A percentile compares a stretch with the other conserved stretches of the same genome.
Conservation (phyloP, 2,329 filamentous ascomycete genomes). For the Aspergillus sp. region DNA sequence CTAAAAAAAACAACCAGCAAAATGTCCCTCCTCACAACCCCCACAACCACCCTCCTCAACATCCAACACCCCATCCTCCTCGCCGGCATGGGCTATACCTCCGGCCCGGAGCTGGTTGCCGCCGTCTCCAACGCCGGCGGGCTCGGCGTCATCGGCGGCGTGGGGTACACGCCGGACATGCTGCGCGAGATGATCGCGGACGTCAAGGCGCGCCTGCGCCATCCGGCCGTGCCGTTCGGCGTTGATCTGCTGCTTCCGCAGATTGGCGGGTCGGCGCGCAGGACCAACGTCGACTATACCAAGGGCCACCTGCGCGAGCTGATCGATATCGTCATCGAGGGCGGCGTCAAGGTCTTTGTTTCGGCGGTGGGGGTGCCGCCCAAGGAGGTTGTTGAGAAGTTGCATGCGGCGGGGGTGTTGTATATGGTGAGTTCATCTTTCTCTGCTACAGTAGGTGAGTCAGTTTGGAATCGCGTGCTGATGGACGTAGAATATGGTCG, state of each 20-base stretch:
- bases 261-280: not conserved
- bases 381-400: not conserved
- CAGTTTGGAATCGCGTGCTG: too few species aligned
- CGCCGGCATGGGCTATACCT: slow-evolving; percentile 12
- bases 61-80: slow-evolving; percentile 16
- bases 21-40: slow-evolving; percentile 2
- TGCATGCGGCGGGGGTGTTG: not conserved
- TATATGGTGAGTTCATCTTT: slow-evolving; percentile 1
- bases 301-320: slow-evolving; percentile 1
- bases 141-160: slow-evolving; percentile 16
- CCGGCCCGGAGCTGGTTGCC: slow-evolving; percentile 13
- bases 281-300: slow-evolving; percentile 1
- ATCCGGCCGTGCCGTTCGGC: slow-evolving; percentile 16
- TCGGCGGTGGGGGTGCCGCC: slow-evolving; percentile 1
- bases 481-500: slow-evolving; percentile 1
- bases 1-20: not conserved
- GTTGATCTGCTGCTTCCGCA: slow-evolving; percentile 61
- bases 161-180: slow-evolving; percentile 52
- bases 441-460: too few species aligned
- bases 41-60: slow-evolving; percentile 11
- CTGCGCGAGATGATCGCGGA: slow-evolving; percentile 31
- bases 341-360: not conserved
- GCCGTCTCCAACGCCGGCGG: slow-evolving; percentile 17
- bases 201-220: slow-evolving; percentile 9
- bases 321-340: slow-evolving; percentile 1